Evolutionary conservation across 2,329 filamentous ascomycete genomes (phyloP), one percentile per base, ranked within the genome.

Genomic region (Onygenales sp.): DNA sequence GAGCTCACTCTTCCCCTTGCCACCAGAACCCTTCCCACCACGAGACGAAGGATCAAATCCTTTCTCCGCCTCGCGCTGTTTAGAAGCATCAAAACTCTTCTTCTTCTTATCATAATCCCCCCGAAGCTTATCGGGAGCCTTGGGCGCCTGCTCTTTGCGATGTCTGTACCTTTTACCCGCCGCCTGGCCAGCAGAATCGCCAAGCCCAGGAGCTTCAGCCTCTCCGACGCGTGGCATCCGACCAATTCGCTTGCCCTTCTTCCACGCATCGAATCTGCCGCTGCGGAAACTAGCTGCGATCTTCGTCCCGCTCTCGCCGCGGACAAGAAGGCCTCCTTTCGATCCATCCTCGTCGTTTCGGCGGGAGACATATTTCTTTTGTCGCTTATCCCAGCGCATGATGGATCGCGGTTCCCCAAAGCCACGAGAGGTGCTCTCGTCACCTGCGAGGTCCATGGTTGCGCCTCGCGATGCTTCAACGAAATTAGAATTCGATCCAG

Each of bases 311-410:
- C 83, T 89, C 74, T 98, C 93, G 63, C 93, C 91, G 58, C 82
- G 80, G 54, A 96, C 85, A 74, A 96, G 85, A 47, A 80, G 80
- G 65, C 84, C 85, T 38, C 81, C 35, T 63, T 83, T 84, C 33
- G 82, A 94, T 41, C 93, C 93, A 72, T 98, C 94, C 62, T 95
- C 88, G 72, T 98, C 93, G 76, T 98, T 97, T 62, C 84, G 84
- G 38, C 88, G 83, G 10, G 88, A 78, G 38, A 98, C 92, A 73
- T 97, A 98, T 73, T 96, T 97, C 73, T 88, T 94, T 64, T 84
- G 82, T 71, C 95, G 95, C 76, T 94, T 92, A 75, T 98, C 93
- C 93, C 93, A 98, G 60, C 93, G 86, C 84, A 95, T 85, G 46
- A 81, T 77, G 60, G 84, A 86, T 46, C 84, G 81, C 2, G 89